A percentile compares a stretch with the other conserved stretches of the same genome.
Conservation (phyloP, 1,284 basidiomycete species). For the Vanrija sp. region DNA sequence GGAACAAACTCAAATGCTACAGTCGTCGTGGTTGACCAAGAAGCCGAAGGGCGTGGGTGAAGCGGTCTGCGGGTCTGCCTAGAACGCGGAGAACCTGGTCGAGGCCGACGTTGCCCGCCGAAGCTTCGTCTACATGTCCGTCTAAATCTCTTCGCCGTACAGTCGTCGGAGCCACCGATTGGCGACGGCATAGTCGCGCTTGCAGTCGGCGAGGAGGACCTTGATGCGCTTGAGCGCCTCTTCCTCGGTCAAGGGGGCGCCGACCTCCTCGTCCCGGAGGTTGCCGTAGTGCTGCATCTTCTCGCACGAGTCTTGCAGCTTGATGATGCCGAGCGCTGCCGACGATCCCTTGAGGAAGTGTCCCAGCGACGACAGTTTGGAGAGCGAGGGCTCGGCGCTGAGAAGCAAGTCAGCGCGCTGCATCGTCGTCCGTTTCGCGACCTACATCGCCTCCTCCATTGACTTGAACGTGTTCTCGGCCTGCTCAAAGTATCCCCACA, state of each 20-base stretch:
- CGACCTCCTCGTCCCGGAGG: slow-evolving; percentile 50
- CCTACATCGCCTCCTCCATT: slow-evolving; percentile 77
- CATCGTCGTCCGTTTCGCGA: no score
- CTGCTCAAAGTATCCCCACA: slow-evolving; percentile 74
- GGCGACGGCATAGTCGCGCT: slow-evolving; percentile 59
- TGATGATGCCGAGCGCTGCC: slow-evolving; percentile 76
- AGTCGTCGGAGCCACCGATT: slow-evolving; percentile 57
- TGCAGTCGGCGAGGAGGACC: slow-evolving; percentile 55
- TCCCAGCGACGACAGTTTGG: slow-evolving; percentile 67
- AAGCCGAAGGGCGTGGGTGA: no score
- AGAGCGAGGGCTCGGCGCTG: slow-evolving; percentile 17
- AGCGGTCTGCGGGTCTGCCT: no score
- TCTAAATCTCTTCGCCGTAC: slow-evolving; percentile 47
- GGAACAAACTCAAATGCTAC: slow-evolving; percentile 2
- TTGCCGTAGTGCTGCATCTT: slow-evolving; percentile 82
- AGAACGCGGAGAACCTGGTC: no score
- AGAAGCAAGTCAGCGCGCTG: background rate
- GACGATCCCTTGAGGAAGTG: slow-evolving; percentile 95
- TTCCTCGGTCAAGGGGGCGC: slow-evolving; percentile 52
- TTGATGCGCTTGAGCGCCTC: slow-evolving; percentile 66
- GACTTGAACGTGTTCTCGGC: slow-evolving; percentile 67
- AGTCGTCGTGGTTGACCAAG: slow-evolving; percentile 1
- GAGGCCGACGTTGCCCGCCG: no score
- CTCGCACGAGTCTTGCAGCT: slow-evolving; percentile 78
- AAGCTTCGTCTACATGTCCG: background rate